Evolutionary conservation across 2,329 filamentous ascomycete species (phyloP), one percentile per base, ranked within the genome.

Genomic region (Coleophoma crateriformis): DNA sequence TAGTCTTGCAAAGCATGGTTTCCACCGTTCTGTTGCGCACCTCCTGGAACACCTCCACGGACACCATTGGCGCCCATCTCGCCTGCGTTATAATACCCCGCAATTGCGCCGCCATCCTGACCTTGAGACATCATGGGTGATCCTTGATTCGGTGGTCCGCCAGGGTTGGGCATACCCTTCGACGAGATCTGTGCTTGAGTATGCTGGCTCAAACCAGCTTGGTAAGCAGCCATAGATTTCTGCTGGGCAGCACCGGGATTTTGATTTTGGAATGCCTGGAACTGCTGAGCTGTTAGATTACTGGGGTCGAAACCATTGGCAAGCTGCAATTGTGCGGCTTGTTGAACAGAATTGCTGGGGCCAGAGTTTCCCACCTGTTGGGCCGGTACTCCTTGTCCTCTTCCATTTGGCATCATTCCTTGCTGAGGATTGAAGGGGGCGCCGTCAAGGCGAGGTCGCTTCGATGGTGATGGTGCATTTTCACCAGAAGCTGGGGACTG

Each of bases 401-500:
- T 81, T 60, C 86, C 87, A 68, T 88, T 89, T 49, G 83, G 81
- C 71, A 87, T 86, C 79, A 91, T 87, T 54, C 71, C 75, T 50
- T 72, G 71, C 60, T 85, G 86, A 63, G 84, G 84, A 54, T 84
- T 83, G 69, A 89, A 90, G 10, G 78, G 77, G 33, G 77, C 77
- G 62, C 85, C 84, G 56, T 91, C 88, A 53, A 96, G 79, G 50
- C 91, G 87, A 50, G 85, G 88, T 62, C 91, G 82, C 74, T 97
- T 97, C 55, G 88, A 92, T 2, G 92, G 92, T 33, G 92, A 97
- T 4, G 90, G 90, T 22, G 89, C 90, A 62, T 94, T 94, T 47
- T 96, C 91, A 48, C 84, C 85, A 35, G 86, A 85, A 46, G 84
- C 83, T 7, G 92, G 92, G 33, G 92, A 96, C 50, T 85, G 84